phyloP scores from a whole-genome alignment of 257 asterid genomes.

The Echites panduratus region DNA sequence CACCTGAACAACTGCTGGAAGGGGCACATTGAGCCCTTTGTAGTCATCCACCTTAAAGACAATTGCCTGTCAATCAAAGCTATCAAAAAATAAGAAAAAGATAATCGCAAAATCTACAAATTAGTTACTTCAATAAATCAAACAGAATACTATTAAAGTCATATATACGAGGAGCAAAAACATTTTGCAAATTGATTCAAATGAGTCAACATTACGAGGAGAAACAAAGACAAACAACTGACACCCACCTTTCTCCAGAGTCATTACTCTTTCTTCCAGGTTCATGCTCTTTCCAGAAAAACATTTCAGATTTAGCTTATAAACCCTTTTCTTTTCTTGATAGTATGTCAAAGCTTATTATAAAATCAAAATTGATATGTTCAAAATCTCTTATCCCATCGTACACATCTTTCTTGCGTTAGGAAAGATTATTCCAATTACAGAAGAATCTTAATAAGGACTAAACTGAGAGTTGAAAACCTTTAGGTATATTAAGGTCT shows the following conservation, averaged over 20 bases:
- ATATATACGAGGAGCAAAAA: not conserved
- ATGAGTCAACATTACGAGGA: too few species aligned
- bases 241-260: too few species aligned
- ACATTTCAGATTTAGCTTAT: not conserved
- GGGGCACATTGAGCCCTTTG: constrained; percentile 80
- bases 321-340: not conserved
- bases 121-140: not conserved
- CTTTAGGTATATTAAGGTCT: too few species aligned
- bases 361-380: not conserved
- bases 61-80: constrained; percentile 59
- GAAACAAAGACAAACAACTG: too few species aligned
- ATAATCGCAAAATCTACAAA: not conserved
- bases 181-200: too few species aligned
- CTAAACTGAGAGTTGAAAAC: too few species aligned
- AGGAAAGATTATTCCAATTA: not conserved
- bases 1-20: constrained; percentile 95
- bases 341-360: not conserved
- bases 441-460: too few species aligned
- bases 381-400: not conserved
- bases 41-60: constrained; percentile 64
- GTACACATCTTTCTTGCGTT: not conserved
- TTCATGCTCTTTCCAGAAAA: too few species aligned
- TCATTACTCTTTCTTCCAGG: too few species aligned
- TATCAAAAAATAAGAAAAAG: constrained; percentile 14
- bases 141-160: not conserved